A percentile compares a stretch with the other conserved stretches of the same genome.
phyloP scores from a whole-genome alignment of 176 grass and related monocot species.

The Elymus sibiricus region DNA sequence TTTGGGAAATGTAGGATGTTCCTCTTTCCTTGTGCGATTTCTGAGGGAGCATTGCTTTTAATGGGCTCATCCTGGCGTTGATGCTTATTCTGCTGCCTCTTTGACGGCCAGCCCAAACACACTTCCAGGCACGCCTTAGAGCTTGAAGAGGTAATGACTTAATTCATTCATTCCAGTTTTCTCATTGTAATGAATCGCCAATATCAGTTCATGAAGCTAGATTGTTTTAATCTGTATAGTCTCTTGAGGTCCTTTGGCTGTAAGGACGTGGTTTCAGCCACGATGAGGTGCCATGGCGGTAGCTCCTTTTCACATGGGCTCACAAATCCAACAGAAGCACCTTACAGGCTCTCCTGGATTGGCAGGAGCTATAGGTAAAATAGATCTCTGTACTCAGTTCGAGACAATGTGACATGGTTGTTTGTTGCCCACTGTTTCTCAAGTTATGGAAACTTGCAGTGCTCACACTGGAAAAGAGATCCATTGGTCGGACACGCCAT shows the following conservation, averaged over 20 bases:
- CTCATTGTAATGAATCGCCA: neutral
- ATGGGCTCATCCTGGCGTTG: constrained; percentile 86
- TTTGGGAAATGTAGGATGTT: constrained; percentile 64
- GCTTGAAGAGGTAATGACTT: constrained; percentile 64
- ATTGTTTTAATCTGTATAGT: constrained; percentile 36
- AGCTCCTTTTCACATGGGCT: constrained; percentile 46
- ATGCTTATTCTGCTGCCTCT: constrained; percentile 83
- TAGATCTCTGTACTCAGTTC: too few relatives aligned
- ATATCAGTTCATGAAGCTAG: neutral
- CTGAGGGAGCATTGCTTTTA: constrained; percentile 89
- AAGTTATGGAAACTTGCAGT: too few relatives aligned
- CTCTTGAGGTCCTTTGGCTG: constrained; percentile 80
- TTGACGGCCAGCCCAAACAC: constrained; percentile 57
- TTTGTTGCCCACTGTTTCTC: too few relatives aligned
- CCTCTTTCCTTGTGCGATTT: constrained; percentile 77
- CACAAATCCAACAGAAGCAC: constrained; percentile 48
- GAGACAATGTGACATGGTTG: too few relatives aligned
- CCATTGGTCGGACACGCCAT: too few relatives aligned
- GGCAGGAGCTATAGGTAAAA: too few relatives aligned
- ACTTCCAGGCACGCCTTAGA: constrained; percentile 78
- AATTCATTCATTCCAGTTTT: neutral
- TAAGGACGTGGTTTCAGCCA: constrained; percentile 83
- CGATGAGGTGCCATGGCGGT: constrained; percentile 82
- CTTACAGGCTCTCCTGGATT: constrained; percentile 53
- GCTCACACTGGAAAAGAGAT: too few relatives aligned